Conservation (phyloP, 2,329 filamentous ascomycete species). For the Fusarium armeniacum region DNA sequence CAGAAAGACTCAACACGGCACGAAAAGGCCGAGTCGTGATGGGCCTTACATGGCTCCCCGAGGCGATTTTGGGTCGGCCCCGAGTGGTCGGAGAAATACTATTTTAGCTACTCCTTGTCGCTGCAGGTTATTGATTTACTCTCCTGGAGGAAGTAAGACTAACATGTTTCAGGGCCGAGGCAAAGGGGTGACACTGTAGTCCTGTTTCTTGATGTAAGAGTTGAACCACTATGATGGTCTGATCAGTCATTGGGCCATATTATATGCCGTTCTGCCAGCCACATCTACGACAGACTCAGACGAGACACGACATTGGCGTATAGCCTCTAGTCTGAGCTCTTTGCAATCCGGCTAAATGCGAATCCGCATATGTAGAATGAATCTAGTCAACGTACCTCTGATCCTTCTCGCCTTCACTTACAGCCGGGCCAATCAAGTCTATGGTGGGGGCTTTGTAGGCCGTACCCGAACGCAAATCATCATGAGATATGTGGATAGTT, state of each 20-base stretch:
- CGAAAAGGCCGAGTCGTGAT: slow-evolving; percentile 12
- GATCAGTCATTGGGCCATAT: slow-evolving; percentile 17
- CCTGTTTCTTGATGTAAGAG: not conserved
- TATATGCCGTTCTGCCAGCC: slow-evolving; percentile 13
- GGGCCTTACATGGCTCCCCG: slow-evolving; percentile 2
- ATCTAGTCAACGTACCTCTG: slow-evolving; percentile 15
- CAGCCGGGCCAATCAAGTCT: slow-evolving; percentile 36
- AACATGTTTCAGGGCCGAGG: not conserved
- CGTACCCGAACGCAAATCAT: slow-evolving; percentile 20
- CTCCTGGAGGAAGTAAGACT: not conserved
- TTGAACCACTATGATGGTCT: slow-evolving; percentile 27
- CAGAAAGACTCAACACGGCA: not conserved
- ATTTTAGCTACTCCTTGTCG: not conserved
- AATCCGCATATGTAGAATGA: not conserved
- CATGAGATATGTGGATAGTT: slow-evolving; percentile 1
- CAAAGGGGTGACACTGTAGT: no score
- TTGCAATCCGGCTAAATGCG: slow-evolving; percentile 31
- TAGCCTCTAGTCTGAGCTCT: not conserved
- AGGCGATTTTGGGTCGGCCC: slow-evolving; percentile 17
- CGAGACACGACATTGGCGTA: not conserved
- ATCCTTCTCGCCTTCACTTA: slow-evolving; percentile 12
- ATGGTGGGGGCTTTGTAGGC: slow-evolving; percentile 7
- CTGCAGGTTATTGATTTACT: slow-evolving; percentile 18
- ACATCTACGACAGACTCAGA: slow-evolving; percentile 5
- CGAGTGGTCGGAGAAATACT: slow-evolving; percentile 22